Evolutionary conservation across 345 rosid species (phyloP).

Genomic region (sweet orange (Citrus sinensis)): DVS_A1.0 CM039167.1:23934001-23934500

Average conservation of each 20-base stretch:
- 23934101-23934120: conserved; percentile 63
- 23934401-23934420: conserved; percentile 96
- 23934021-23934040: conserved; percentile 82
- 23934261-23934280: conserved; percentile 10
- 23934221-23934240: background rate
- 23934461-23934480: conserved; percentile 4
- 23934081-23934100: conserved; percentile 78
- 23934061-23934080: conserved; percentile 92
- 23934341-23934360: conserved; percentile 81
- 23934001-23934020: conserved; percentile 84
- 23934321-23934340: conserved; percentile 76
- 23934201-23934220: background rate
- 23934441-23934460: conserved; percentile 38
- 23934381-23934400: conserved; percentile 89
- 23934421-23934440: conserved; percentile 42
- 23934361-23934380: conserved; percentile 79
- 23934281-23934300: too few relatives aligned
- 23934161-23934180: conserved; percentile 32
- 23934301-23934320: conserved; percentile 58
- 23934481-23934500: background rate
- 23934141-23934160: conserved; percentile 77
- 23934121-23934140: conserved; percentile 77
- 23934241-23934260: background rate
- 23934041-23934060: conserved; percentile 84
- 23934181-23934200: background rate